phyloP scores from a whole-genome alignment of 202 grass and related monocot genomes.

The Brachypodium distachyon region DNA sequence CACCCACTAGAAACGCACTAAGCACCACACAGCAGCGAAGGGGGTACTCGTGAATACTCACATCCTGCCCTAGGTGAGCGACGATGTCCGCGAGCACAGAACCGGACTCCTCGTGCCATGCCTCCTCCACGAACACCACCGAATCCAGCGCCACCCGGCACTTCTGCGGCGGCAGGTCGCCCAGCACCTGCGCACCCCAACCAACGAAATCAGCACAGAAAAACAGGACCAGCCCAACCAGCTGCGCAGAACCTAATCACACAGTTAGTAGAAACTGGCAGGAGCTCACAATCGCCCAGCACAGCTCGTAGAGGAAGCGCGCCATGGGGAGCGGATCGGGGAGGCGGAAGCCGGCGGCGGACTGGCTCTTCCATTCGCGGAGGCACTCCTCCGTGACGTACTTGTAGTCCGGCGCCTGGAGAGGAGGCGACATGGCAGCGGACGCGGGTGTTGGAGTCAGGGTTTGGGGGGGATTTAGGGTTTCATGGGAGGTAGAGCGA shows the following conservation, averaged over 20 bases:
- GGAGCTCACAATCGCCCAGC: constrained; percentile 75
- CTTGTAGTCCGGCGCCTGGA: constrained; percentile 61
- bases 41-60: constrained; percentile 27
- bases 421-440: constrained; percentile 34
- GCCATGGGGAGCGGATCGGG: constrained; percentile 80
- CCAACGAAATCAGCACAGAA: constrained; percentile 15
- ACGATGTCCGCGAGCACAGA: constrained; percentile 87
- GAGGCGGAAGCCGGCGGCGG: constrained; percentile 39
- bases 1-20: background rate
- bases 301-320: constrained; percentile 97
- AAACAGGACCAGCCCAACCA: background rate
- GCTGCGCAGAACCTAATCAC: constrained; percentile 17
- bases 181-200: constrained; percentile 51
- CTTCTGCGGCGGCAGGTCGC: constrained; percentile 74
- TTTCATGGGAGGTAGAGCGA: constrained; percentile 41
- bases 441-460: background rate
- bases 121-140: constrained; percentile 68
- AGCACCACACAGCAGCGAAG: background rate
- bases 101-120: constrained; percentile 42
- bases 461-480: constrained; percentile 28
- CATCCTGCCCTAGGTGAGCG: constrained; percentile 91
- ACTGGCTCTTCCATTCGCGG: constrained; percentile 82
- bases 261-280: background rate
- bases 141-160: constrained; percentile 70
- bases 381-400: constrained; percentile 79